A percentile compares a stretch with the other conserved stretches of the same genome.
phyloP scores from a whole-genome alignment of 306 rosid genomes.

The Sicyos edulis region DNA sequence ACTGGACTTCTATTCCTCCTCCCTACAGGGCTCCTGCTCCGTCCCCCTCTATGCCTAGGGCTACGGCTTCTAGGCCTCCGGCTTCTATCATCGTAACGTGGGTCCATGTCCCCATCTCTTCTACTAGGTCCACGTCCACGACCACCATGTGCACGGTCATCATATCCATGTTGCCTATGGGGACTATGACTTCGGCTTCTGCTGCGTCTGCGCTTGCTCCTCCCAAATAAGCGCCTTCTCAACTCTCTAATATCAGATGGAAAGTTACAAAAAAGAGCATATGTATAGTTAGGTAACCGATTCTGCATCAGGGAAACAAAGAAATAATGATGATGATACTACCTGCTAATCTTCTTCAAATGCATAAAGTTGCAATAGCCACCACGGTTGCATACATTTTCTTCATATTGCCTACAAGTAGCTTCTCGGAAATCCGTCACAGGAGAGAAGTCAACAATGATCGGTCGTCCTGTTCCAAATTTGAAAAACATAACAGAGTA shows the following conservation, averaged over 20 bases:
- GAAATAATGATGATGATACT: constrained; percentile 6
- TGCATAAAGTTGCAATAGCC: neutral
- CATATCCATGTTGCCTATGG: constrained; percentile 61
- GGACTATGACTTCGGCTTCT: constrained; percentile 83
- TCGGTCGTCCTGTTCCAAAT: constrained; percentile 5
- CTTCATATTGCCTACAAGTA: neutral
- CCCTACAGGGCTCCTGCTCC: constrained; percentile 77
- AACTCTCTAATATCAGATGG: constrained; percentile 56
- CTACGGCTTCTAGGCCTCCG: constrained; percentile 90
- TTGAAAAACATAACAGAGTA: neutral
- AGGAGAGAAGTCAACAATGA: neutral
- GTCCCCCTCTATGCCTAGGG: constrained; percentile 67
- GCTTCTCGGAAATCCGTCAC: neutral
- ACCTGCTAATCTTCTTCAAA: constrained; percentile 50
- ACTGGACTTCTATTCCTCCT: constrained; percentile 61
- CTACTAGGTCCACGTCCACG: constrained; percentile 40
- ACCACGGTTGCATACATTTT: neutral
- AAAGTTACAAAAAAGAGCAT: neutral
- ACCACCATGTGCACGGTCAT: constrained; percentile 65
- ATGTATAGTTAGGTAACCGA: neutral
- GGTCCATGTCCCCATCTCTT: constrained; percentile 73
- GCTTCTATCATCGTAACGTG: constrained; percentile 51
- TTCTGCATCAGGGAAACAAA: constrained; percentile 3
- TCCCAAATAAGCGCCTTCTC: constrained; percentile 77
- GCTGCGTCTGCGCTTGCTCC: constrained; percentile 64